phyloP scores from a whole-genome alignment of 345 rosid species.

The Nephelium lappaceum region DNA sequence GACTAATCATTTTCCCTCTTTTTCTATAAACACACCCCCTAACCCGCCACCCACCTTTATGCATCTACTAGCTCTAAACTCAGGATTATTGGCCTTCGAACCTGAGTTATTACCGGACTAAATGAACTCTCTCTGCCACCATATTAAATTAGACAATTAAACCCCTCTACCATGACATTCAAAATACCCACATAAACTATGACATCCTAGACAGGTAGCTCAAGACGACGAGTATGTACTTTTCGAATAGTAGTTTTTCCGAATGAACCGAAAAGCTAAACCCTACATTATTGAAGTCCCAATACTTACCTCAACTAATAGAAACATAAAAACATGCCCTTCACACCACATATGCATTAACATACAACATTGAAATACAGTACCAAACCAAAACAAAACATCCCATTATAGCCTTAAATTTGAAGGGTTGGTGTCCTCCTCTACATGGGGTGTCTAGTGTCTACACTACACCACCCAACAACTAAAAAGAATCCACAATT shows the following conservation, averaged over 20 bases:
- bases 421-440: neutral
- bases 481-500: neutral
- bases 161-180: neutral
- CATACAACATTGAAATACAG: neutral
- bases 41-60: neutral
- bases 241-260: neutral
- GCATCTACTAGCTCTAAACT: neutral
- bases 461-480: neutral
- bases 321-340: neutral
- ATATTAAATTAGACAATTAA: no score
- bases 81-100: neutral
- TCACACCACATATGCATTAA: no score
- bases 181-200: neutral
- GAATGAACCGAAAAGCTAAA: neutral
- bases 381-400: neutral
- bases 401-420: neutral
- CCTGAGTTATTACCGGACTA: no score
- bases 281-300: neutral
- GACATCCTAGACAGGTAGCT: neutral
- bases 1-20: neutral
- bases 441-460: neutral
- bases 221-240: neutral
- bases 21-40: neutral
- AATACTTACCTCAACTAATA: neutral
- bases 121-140: no score